Percentiles rank a stretch among this genome's conserved stretches.
Evolutionary conservation across 306 rosid species (phyloP).

Genomic region (Arachis stenosperma): DNA sequence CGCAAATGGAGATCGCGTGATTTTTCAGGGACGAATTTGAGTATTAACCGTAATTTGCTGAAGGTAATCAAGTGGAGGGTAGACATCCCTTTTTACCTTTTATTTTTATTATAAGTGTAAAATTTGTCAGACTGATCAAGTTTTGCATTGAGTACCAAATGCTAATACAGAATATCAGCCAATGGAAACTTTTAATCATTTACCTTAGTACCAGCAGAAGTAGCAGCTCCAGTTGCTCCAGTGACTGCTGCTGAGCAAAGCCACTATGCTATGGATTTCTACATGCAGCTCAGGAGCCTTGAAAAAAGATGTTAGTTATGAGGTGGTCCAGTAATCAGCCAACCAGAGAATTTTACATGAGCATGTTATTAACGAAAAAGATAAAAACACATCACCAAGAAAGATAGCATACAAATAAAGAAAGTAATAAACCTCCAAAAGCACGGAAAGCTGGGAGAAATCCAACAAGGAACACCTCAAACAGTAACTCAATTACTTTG

Average conservation of each 20-base stretch:
- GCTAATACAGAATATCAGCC: neutral
- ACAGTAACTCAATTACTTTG: neutral
- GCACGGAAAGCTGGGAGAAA: neutral
- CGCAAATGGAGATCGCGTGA: too few relatives aligned
- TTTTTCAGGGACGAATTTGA: too few relatives aligned
- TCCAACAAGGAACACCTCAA: neutral
- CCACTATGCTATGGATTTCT: slow-evolving; percentile 61
- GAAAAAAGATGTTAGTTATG: neutral
- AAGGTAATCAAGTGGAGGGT: slow-evolving; percentile 2
- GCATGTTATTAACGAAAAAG: too few relatives aligned
- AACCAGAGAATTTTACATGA: too few relatives aligned
- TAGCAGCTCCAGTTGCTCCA: slow-evolving; percentile 52
- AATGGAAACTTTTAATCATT: neutral
- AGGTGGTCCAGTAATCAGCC: too few relatives aligned
- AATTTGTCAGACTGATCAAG: neutral
- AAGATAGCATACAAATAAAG: too few relatives aligned
- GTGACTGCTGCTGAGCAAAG: slow-evolving; percentile 41
- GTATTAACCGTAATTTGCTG: neutral
- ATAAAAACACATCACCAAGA: too few relatives aligned
- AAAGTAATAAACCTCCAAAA: neutral
- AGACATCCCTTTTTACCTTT: neutral
- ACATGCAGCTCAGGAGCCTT: slow-evolving; percentile 64
- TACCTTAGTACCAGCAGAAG: slow-evolving; percentile 58
- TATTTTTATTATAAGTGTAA: slow-evolving; percentile 3
- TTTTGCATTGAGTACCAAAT: neutral